Base-by-base conservation (phyloP, 2,329 filamentous ascomycete genomes). In the Microsporum ferrugineum region DNA sequence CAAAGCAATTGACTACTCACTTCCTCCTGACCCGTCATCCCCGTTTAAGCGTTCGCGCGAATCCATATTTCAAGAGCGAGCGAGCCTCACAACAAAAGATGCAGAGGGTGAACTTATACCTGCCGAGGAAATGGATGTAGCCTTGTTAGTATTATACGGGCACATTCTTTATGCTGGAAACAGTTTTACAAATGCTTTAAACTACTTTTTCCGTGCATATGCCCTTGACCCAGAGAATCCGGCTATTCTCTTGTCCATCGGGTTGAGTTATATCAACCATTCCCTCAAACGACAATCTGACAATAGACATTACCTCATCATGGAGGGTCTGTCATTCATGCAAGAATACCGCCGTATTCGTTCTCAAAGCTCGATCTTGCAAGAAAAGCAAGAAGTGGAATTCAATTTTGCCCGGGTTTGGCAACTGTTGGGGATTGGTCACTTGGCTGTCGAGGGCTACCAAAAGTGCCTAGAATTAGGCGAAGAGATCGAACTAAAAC, bases 271-370 rank as follows among this genome's bases (percentile, higher is more conserved):
- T 72, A 83, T 96, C 43, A 89, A 96, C 71, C 88, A 94, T 71
- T 87, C 88, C 0, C 82, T 96, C 69, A 96, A 97, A 72, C 83
- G 92, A 1, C 89, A 95, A 72, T 86, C 88, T 0, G 89, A 92
- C 56, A 97, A 97, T 71, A 80, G 94, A 1, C 92, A 97, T 70
- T 92, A 89, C 69, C 83, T 91, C 45, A 84, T 96, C 47, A 80
- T 89, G 65, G 91, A 97, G 71, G 94, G 91, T 0, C 81, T 96
- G 58, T 79, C 86, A 0, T 96, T 96, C 68, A 75, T 97, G 61
- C 83, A 86, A 61, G 78, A 84, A 39, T 95, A 95, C 73, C 86
- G 88, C 66, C 79, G 84, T 2, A 70, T 83, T 31, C 80, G 88
- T 31, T 76, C 63, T 73, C 77, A 63, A 71, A 74, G 72, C 4